Base-by-base conservation (phyloP, 768 basidiomycete species). In the Termitomyces sp. region DNA sequence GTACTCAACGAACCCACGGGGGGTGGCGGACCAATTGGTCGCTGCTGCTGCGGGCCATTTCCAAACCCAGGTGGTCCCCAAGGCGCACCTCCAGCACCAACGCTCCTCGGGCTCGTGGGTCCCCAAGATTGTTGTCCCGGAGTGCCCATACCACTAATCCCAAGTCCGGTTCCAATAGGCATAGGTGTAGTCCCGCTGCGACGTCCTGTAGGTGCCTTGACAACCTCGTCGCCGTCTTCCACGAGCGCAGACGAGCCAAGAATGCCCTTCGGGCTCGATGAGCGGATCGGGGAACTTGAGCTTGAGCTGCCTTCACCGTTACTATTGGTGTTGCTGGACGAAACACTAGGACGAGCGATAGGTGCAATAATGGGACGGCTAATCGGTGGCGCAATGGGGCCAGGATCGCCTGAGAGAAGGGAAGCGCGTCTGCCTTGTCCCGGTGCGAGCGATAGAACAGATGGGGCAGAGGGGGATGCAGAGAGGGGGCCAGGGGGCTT, bases 191-290 rank as follows among this genome's bases (percentile, higher is more conserved):
- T 73, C 42, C 69, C 71, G 8, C 81, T 74, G 50, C 83, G 70
- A 39, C 81, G 74, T 7, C 78, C 77, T 18, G 79, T 72, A 42
- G 78, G 72, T 11, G 72, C 69, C 8, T 75, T 68, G 16, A 92
- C 81, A 12, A 91, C 87, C 67, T 92, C 90, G 68, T 93, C 91
- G 60, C 90, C 90, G 60, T 91, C 89, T 15, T 89, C 83, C 3
- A 85, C 83, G 20, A 92, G 78, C 20, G 91, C 90, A 5, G 87
- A 87, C 15, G 90, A 91, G 13, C 91, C 91, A 7, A 91, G 76
- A 37, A 86, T 73, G 42, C 85, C 84, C 67, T 91, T 91, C 2
- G 81, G 80, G 63, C 79, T 81, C 6, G 81, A 79, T 27, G 77
- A 78, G 13, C 80, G 75, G 49, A 69, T 72, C 16, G 80, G 79